Base-by-base conservation (phyloP, 2,329 filamentous ascomycete genomes). In the Diaporthe ampelina region DNA sequence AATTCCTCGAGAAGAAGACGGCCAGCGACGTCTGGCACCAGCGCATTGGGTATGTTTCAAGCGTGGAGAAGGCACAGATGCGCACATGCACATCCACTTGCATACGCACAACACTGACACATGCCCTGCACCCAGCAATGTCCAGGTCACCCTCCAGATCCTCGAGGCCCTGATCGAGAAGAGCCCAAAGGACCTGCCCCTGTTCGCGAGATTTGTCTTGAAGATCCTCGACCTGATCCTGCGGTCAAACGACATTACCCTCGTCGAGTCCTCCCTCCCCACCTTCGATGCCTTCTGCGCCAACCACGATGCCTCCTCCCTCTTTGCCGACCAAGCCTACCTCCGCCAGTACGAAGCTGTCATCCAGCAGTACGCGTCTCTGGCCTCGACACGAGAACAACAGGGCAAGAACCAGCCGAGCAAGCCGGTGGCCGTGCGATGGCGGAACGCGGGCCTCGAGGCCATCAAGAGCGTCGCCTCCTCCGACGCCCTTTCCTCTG, bases 71-170 rank as follows among this genome's bases (percentile, higher is more conserved):
- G 24, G 17, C 59, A 48, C 24, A n/a, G 6, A 63, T 45, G 24
- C 58, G 19, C 40, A 32, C 58, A 17, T n/a, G 29, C 35, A 59
- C 35, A 40, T 15, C 5, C 26, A 56, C 26, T 17, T 29, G 52
- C 52, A 63, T 45, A 26, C 24, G 8, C 56, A 50, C 54, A 35
- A 65, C 24, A 26, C 73, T 77, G 32, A 50, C 72, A 69, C 17
- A 32, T 61, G 21, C 43, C 19, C 9, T 50, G 67, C 54, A 61
- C 48, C 61, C 79, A 97, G 94, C 78, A 97, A 97, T 86, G 94
- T 98, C 74, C 95, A 97, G 83, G 95, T 99, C 77, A 98, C 95
- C 3, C 91, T 99, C 74, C 94, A 97, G 83, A 98, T 99, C 79
- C 88, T 98, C 78, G 92, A 93, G 76, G 95, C 95, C 59, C 89